phyloP scores from a whole-genome alignment of 2,329 filamentous ascomycete species.

The Colletotrichum sp. region DNA sequence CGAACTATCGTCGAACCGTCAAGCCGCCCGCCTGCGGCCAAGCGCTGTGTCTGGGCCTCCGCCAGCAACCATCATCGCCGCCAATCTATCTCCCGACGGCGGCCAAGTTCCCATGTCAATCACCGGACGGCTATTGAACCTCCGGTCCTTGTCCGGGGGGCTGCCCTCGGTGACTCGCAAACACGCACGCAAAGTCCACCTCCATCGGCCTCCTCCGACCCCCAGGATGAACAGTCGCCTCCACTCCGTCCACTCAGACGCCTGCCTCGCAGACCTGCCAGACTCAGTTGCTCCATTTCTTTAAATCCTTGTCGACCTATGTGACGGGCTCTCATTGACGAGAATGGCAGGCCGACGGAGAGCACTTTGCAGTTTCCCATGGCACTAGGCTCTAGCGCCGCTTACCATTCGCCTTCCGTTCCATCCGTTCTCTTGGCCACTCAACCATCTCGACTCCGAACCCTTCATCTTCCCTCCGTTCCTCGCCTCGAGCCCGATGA shows the following conservation, averaged over 20 bases:
- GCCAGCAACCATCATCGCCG: neutral
- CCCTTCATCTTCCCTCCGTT: neutral
- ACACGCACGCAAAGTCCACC: neutral
- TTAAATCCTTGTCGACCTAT: slow-evolving; percentile 1
- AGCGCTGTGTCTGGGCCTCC: neutral
- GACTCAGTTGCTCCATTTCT: neutral
- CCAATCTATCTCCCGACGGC: neutral
- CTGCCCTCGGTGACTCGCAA: neutral
- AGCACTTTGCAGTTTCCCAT: neutral
- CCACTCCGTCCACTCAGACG: neutral
- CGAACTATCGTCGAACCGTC: neutral
- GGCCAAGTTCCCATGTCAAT: neutral
- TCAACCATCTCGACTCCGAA: neutral
- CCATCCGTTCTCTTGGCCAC: slow-evolving; percentile 4
- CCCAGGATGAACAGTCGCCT: neutral
- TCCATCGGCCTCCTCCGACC: neutral
- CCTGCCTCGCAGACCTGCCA: neutral
- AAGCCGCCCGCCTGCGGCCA: neutral
- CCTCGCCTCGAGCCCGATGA: neutral
- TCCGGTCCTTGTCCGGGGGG: neutral
- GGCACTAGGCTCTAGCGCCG: neutral
- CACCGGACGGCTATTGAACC: neutral
- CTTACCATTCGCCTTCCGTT: neutral
- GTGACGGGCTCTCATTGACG: neutral
- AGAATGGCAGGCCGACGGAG: slow-evolving; percentile 7